These are phyloP conservation scores for Aspergillus cristatus DNA, from an alignment of 495 filamentous ascomycete species.

Conservation along the genomic window DNA sequence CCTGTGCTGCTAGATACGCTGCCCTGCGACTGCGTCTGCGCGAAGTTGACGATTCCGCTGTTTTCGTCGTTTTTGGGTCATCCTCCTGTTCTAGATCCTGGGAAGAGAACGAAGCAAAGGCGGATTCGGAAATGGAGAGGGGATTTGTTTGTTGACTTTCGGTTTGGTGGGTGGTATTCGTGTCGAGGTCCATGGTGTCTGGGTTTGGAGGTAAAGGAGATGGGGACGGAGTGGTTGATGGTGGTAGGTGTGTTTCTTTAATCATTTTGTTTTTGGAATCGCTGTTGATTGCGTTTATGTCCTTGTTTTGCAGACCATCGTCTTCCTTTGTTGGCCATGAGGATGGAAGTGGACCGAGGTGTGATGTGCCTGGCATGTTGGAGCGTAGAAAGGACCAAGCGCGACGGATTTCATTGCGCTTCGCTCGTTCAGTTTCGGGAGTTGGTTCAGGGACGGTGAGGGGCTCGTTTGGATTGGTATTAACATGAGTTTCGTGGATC, in stretches of 20 bases:
- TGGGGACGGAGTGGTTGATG: slow-evolving; percentile 1
- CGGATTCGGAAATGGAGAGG: slow-evolving; percentile 13
- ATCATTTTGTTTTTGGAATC: background rate
- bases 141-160: slow-evolving; percentile 10
- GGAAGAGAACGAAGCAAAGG: slow-evolving; percentile 12
- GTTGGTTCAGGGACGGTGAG: slow-evolving; percentile 1
- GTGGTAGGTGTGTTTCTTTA: background rate
- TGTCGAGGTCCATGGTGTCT: background rate
- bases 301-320: background rate
- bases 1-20: slow-evolving; percentile 32
- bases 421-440: slow-evolving; percentile 6
- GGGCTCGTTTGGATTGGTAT: slow-evolving; percentile 1
- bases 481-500: slow-evolving; percentile 1
- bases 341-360: slow-evolving; percentile 25
- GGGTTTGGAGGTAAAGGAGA: slow-evolving; percentile 4
- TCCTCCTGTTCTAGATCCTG: slow-evolving; percentile 2
- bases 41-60: background rate
- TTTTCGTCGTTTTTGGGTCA: background rate
- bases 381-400: slow-evolving; percentile 21
- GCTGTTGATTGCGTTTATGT: background rate
- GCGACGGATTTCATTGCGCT: slow-evolving; percentile 17
- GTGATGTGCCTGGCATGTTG: slow-evolving; percentile 7
- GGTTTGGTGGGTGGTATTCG: background rate
- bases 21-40: slow-evolving; percentile 8
- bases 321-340: slow-evolving; percentile 17